Evolutionary conservation across 345 rosid species (phyloP).

Genomic region (Eutrema japonicum): DNA sequence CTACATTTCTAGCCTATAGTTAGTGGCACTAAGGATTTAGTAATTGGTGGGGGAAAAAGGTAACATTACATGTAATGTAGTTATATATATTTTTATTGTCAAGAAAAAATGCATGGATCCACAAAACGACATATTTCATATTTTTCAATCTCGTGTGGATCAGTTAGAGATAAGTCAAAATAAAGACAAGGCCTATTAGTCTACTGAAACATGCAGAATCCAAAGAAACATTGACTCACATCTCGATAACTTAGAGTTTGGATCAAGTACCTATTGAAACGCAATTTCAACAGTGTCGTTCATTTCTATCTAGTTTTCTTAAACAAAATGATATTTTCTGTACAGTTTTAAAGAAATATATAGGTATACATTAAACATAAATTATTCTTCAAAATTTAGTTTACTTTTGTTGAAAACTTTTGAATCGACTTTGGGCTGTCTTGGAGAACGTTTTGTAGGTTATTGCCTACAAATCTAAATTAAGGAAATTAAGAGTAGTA

Average conservation of each 20-base stretch:
- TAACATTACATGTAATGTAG: not conserved
- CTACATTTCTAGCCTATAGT: not conserved
- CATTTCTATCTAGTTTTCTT: not conserved
- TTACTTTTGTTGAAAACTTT: not conserved
- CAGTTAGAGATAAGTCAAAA: constrained; percentile 41
- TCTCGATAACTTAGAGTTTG: constrained; percentile 38
- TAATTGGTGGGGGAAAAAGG: not conserved
- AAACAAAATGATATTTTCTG: not conserved
- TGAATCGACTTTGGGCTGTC: not conserved
- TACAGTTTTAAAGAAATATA: not conserved
- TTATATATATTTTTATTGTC: not conserved
- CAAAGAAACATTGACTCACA: constrained; percentile 37
- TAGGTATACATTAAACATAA: no score
- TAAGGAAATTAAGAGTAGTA: not conserved
- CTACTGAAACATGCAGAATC: constrained; percentile 32
- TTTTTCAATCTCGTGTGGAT: constrained; percentile 19
- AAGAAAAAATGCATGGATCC: constrained; percentile 29
- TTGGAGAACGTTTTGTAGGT: constrained; percentile 13
- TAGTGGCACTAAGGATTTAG: constrained; percentile 1
- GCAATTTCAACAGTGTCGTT: constrained; percentile 22
- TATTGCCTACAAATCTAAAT: not conserved
- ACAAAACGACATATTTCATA: constrained; percentile 40
- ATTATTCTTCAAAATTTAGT: not conserved
- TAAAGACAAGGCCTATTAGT: constrained; percentile 36
- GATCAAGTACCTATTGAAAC: constrained; percentile 37